phyloP scores from a whole-genome alignment of 768 basidiomycete genomes.

The Dentipellis sp. region DNA sequence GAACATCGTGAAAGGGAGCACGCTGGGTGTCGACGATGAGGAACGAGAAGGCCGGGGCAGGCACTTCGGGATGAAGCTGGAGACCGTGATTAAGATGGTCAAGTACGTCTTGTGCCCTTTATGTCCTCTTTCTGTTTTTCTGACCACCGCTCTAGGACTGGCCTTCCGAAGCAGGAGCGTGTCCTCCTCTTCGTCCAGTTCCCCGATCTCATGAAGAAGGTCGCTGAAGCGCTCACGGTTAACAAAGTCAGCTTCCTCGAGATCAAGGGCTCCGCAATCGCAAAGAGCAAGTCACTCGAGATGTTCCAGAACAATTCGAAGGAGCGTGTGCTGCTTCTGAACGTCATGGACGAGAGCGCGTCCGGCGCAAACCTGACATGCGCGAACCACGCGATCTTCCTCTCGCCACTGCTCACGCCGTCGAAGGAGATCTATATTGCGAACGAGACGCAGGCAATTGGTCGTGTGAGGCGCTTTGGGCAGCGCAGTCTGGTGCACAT shows the following conservation, averaged over 20 bases:
- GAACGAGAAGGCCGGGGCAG: constrained; percentile 62
- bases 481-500: constrained; percentile 75
- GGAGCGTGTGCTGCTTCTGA: constrained; percentile 77
- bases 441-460: constrained; percentile 75
- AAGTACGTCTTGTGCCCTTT: constrained; percentile 38
- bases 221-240: constrained; percentile 68
- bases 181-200: constrained; percentile 95
- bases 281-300: constrained; percentile 76
- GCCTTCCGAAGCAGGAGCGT: constrained; percentile 56
- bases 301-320: constrained; percentile 75
- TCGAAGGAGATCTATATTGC: constrained; percentile 81
- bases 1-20: constrained; percentile 75
- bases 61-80: constrained; percentile 78
- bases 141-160: background rate
- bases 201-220: constrained; percentile 86
- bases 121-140: background rate
- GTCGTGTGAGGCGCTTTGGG: constrained; percentile 76
- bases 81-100: constrained; percentile 67
- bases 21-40: constrained; percentile 72
- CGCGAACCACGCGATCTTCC: constrained; percentile 92
- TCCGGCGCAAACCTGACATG: constrained; percentile 87
- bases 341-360: constrained; percentile 94
- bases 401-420: constrained; percentile 80
- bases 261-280: constrained; percentile 68
- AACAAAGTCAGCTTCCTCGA: constrained; percentile 71